phyloP scores from a whole-genome alignment of 768 basidiomycete genomes.

The Guyanaporus albipodus region DNA sequence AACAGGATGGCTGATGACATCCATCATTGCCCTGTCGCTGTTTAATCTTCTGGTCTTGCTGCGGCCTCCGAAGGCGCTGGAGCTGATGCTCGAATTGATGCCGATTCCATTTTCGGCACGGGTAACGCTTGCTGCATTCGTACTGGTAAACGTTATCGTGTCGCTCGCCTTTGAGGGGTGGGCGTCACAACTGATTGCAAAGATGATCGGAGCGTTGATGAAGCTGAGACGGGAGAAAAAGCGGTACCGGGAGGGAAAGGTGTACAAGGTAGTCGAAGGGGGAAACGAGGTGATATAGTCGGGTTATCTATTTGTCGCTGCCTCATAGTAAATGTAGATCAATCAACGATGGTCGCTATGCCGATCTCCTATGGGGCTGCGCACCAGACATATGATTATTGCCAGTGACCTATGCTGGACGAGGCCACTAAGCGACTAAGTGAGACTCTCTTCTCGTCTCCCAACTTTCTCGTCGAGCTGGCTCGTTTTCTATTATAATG shows the following conservation, averaged over 20 bases:
- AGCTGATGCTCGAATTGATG: conserved; percentile 71
- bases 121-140: conserved; percentile 61
- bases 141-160: conserved; percentile 62
- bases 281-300: no score
- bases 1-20: conserved; percentile 77
- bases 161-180: conserved; percentile 79
- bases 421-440: no score
- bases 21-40: conserved; percentile 59
- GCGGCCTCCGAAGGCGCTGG: conserved; percentile 56
- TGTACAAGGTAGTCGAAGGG: conserved; percentile 83
- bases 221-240: conserved; percentile 40
- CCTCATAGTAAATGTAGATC: no score
- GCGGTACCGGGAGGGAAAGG: conserved; percentile 60
- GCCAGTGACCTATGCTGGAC: no score
- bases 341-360: no score
- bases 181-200: conserved; percentile 56
- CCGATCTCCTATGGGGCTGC: no score
- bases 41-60: conserved; percentile 81
- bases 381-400: no score
- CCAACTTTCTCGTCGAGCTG: conserved; percentile 30
- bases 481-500: conserved; percentile 34
- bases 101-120: conserved; percentile 66
- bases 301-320: no score
- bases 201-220: conserved; percentile 45
- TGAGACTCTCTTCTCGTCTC: no score